Evolutionary conservation across 2,329 filamentous ascomycete genomes (phyloP).

Genomic region (Calonectria pseudoturangicola): DNA sequence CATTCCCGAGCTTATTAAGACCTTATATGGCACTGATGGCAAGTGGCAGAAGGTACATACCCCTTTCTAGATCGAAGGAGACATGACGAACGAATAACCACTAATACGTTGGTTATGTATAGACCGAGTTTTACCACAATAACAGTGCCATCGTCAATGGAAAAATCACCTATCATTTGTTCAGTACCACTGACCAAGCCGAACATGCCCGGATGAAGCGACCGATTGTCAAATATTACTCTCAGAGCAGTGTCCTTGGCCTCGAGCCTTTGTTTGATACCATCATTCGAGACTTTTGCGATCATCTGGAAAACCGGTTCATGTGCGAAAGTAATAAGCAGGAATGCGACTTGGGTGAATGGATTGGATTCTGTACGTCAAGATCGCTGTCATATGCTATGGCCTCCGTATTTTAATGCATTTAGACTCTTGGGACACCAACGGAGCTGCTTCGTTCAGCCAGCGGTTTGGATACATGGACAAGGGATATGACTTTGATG

Average conservation of each 20-base stretch:
- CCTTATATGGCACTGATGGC: conserved; percentile 59
- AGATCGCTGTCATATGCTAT: background rate
- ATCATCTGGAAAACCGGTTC: conserved; percentile 42
- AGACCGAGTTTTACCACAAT: conserved; percentile 50
- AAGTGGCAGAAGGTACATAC: conserved; percentile 57
- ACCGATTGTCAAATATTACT: conserved; percentile 56
- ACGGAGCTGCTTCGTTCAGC: conserved; percentile 65
- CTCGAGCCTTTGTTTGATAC: conserved; percentile 55
- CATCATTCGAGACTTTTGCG: conserved; percentile 53
- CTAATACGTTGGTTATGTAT: background rate
- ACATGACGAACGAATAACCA: background rate
- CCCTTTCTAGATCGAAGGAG: no score
- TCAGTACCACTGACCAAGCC: conserved; percentile 48
- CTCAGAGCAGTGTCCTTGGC: conserved; percentile 43
- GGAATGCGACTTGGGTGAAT: conserved; percentile 42
- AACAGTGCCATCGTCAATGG: conserved; percentile 52
- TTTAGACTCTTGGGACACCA: conserved; percentile 62
- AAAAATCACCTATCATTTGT: conserved; percentile 52
- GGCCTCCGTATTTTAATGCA: no score
- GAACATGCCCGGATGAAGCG: conserved; percentile 50
- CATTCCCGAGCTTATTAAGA: conserved; percentile 60
- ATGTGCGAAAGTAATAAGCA: conserved; percentile 27
- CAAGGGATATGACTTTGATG: conserved; percentile 60
- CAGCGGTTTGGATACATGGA: conserved; percentile 65
- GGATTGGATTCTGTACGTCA: conserved; percentile 43